Evolutionary conservation across 345 rosid genomes (phyloP).

Genomic region (Acer negundo): DNA sequence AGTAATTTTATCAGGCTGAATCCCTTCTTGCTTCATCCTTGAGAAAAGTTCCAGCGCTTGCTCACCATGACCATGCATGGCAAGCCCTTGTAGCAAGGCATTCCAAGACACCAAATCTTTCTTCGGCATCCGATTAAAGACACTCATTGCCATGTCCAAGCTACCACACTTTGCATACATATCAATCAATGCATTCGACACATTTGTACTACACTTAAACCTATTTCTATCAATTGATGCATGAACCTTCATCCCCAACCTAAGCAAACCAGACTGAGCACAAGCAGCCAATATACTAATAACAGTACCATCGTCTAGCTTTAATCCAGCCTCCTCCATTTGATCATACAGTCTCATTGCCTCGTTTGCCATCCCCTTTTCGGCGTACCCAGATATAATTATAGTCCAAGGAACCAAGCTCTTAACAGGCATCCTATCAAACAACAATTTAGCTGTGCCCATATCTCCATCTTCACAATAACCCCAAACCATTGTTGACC

Average conservation of each 20-base stretch:
- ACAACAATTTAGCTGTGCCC: slow-evolving; percentile 80
- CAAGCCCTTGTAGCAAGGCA: slow-evolving; percentile 80
- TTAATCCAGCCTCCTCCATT: slow-evolving; percentile 58
- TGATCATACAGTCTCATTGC: slow-evolving; percentile 56
- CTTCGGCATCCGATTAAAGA: slow-evolving; percentile 56
- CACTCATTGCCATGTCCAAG: slow-evolving; percentile 53
- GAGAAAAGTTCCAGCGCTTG: slow-evolving; percentile 67
- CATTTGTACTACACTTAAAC: slow-evolving; percentile 42
- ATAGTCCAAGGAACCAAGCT: slow-evolving; percentile 86
- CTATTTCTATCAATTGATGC: slow-evolving; percentile 45
- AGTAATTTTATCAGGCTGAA: slow-evolving; percentile 68
- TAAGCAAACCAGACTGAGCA: slow-evolving; percentile 78
- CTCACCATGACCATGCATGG: slow-evolving; percentile 74
- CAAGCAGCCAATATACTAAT: slow-evolving; percentile 81
- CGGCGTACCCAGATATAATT: slow-evolving; percentile 41
- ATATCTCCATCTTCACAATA: slow-evolving; percentile 73
- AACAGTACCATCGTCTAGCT: slow-evolving; percentile 60
- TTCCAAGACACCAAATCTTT: slow-evolving; percentile 88
- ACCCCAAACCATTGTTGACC: slow-evolving; percentile 86
- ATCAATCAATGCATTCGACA: slow-evolving; percentile 75
- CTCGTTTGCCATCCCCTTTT: slow-evolving; percentile 58
- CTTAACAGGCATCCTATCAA: slow-evolving; percentile 80
- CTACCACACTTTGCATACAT: slow-evolving; percentile 87
- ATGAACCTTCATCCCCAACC: slow-evolving; percentile 67
- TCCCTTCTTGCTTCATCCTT: slow-evolving; percentile 67